Evolutionary conservation across 495 filamentous ascomycete genomes (phyloP).

Genomic region (Aspergillus avenaceus): DNA sequence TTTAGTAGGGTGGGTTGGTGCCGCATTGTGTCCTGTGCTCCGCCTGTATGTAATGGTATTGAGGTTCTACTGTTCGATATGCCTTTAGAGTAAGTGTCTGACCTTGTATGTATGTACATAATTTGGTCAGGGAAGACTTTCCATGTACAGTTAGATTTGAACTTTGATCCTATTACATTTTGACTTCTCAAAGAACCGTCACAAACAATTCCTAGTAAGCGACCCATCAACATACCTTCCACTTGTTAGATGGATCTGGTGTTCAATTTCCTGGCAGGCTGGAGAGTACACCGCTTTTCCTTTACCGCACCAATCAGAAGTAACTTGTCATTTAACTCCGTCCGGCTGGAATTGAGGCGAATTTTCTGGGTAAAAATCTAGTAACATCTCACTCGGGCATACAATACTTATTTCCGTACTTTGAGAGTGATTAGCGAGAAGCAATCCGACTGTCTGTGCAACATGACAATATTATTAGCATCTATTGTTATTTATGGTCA

Average conservation of each 20-base stretch:
- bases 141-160: neutral
- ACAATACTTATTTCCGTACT: no score
- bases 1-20: neutral
- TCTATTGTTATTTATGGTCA: no score
- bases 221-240: slow-evolving; percentile 1
- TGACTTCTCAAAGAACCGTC: no score
- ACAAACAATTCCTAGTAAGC: no score
- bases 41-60: neutral
- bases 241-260: neutral
- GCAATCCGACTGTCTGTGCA: neutral
- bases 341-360: neutral
- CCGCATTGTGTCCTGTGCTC: neutral
- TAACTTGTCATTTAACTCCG: neutral
- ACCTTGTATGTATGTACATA: neutral
- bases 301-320: slow-evolving; percentile 6
- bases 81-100: no score
- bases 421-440: no score
- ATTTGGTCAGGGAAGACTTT: neutral
- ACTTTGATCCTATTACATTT: neutral
- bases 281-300: slow-evolving; percentile 17
- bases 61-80: no score
- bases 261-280: neutral
- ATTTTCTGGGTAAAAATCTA: neutral
- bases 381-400: no score
- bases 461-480: neutral